These are phyloP conservation scores for Petasospora rhodanensis DNA, from an alignment of 1,139 yeast species.

Conservation along the genomic window DNA sequence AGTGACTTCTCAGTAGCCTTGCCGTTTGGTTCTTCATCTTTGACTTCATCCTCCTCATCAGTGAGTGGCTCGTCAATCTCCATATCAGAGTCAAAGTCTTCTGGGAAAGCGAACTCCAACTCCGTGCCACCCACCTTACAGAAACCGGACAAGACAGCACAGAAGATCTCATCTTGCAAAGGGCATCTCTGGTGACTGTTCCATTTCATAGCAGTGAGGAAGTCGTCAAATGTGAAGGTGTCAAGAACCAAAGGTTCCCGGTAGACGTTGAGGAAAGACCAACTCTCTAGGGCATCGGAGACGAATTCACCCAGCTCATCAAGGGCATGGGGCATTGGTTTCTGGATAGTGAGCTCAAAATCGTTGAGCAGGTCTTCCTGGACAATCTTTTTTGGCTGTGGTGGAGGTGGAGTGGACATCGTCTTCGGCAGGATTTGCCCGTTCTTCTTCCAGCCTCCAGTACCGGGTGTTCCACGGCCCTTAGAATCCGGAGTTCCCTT, in stretches of 20 bases:
- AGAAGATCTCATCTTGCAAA: constrained; percentile 66
- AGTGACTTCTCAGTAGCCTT: no score
- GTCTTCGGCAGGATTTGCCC: constrained; percentile 1
- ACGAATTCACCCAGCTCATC: constrained; percentile 25
- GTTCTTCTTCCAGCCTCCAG: constrained; percentile 4
- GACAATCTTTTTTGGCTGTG: constrained; percentile 26
- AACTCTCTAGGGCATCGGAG: constrained; percentile 55
- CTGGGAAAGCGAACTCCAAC: constrained; percentile 23
- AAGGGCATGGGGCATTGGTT: constrained; percentile 20
- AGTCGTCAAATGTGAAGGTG: constrained; percentile 54
- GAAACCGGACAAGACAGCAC: constrained; percentile 42
- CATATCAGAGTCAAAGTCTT: constrained; percentile 6
- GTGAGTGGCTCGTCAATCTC: constrained; percentile 3
- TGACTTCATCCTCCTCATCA: constrained; percentile 5
- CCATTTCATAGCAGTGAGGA: constrained; percentile 61
- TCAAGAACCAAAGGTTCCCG: constrained; percentile 54
- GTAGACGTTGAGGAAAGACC: constrained; percentile 67
- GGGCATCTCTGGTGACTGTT: constrained; percentile 43
- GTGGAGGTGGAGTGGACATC: constrained; percentile 11
- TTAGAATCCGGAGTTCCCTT: constrained; percentile 7
- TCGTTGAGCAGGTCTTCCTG: constrained; percentile 33
- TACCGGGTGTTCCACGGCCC: constrained; percentile 2
- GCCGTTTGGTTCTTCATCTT: constrained; percentile 29
- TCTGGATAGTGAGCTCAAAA: constrained; percentile 18
- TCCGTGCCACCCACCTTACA: constrained; percentile 16